Evolutionary conservation across 176 grass and related monocot genomes (phyloP), one percentile per base, ranked within the genome.

Genomic region (Avena eriantha): DNA sequence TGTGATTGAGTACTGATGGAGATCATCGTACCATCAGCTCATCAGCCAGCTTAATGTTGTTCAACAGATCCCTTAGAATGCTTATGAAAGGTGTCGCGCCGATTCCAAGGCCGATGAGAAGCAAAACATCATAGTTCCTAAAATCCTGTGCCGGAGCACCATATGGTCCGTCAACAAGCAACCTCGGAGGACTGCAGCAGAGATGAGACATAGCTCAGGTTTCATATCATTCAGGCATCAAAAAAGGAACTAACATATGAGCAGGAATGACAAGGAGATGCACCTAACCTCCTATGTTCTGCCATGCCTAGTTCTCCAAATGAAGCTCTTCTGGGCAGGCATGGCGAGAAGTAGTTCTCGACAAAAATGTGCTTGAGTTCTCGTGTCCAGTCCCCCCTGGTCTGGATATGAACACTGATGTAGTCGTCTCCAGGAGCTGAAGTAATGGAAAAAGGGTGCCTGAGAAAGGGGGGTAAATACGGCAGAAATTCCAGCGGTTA

Each of bases 361-460:
- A 92, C 67, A 45, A 98, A 95, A 48, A 93, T 92, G 72, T 29
- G 85, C 60, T 93, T 95, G 41, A 98, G 93, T 56, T 95, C 95
- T 5, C 90, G 91, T 21, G 95, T 98, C 95, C 95, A 98, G 77
- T 98, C 95, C 3, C 95, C 95, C 24, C 51, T 91, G 34, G 89
- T 98, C 88, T 94, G 86, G 58, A 98, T 91, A 55, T 98, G 95
- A 49, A 98, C 95, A 29, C 93, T 98, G 47, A 95, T 67, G 69
- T 89, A 98, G 55, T 98, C 93, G 1, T 98, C 95, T 69, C 93
- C 93, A 18, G 93, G 95, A 53, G 95, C 95, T 68, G 95, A 98
- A 92, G 95, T 98, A 66, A 98, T 98, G 85, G 93, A 93, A 43
- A 95, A 76, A 18, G 73, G 93, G 56, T 98, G 95, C 95, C 95